Conservation (phyloP, 2,329 filamentous ascomycete species). For the Monosporascus sp. region DNA sequence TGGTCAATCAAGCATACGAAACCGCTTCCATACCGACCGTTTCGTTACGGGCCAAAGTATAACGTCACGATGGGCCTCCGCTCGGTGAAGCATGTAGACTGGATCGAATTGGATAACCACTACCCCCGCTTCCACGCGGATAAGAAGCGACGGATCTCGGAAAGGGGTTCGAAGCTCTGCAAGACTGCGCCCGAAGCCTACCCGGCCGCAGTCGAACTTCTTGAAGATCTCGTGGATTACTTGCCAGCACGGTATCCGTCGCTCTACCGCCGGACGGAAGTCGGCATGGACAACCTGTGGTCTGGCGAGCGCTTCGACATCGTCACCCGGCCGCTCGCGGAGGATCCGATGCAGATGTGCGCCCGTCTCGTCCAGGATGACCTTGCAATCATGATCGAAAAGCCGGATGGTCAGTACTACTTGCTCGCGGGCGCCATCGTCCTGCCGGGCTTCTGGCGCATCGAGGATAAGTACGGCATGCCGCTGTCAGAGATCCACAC, state of each 20-base stretch:
- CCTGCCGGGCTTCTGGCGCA: conserved; percentile 76
- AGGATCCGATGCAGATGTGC: conserved; percentile 74
- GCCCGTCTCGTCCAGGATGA: conserved; percentile 76
- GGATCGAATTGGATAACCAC: conserved; percentile 82
- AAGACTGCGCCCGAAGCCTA: conserved; percentile 64
- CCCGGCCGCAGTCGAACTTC: conserved; percentile 66
- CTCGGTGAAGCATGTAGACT: conserved; percentile 64
- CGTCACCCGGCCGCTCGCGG: conserved; percentile 53
- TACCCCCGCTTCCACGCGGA: conserved; percentile 67
- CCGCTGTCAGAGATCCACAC: conserved; percentile 73
- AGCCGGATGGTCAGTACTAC: conserved; percentile 71
- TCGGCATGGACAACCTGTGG: conserved; percentile 64
- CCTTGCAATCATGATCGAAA: conserved; percentile 77
- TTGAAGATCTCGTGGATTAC: conserved; percentile 68
- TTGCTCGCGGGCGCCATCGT: conserved; percentile 71
- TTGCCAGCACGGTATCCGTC: conserved; percentile 70
- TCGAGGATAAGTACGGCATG: conserved; percentile 79
- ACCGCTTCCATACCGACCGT: conserved; percentile 72
- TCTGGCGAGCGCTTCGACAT: conserved; percentile 71
- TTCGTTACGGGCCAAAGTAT: conserved; percentile 71
- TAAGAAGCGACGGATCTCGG: conserved; percentile 62
- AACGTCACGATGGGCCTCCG: conserved; percentile 73
- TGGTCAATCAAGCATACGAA: conserved; percentile 67
- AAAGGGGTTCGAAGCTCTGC: conserved; percentile 63
- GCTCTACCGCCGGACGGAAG: conserved; percentile 57